phyloP scores from a whole-genome alignment of 192 early-diverging fungal genomes.

The Coemansia sp. region DNA sequence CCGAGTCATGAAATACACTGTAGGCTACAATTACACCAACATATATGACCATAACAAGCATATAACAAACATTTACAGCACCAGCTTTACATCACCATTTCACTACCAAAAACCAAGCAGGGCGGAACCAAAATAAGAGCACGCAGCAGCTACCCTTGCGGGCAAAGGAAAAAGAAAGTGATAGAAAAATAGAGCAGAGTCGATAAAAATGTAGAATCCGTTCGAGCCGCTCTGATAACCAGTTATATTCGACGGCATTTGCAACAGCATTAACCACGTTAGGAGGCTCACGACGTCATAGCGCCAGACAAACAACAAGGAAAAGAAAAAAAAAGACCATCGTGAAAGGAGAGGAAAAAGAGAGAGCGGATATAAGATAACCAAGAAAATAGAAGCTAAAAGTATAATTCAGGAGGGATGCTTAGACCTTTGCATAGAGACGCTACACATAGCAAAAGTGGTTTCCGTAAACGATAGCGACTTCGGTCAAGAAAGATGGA shows the following conservation, averaged over 20 bases:
- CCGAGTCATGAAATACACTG: background rate
- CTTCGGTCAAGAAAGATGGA: background rate
- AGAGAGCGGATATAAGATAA: background rate
- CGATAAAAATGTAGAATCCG: too few relatives aligned
- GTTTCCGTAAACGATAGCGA: background rate
- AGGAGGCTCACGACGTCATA: background rate
- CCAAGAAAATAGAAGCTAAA: too few relatives aligned
- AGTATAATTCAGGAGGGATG: too few relatives aligned
- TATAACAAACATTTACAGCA: background rate
- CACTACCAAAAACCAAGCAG: background rate
- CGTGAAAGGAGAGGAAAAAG: conserved; percentile 3
- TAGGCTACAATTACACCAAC: background rate
- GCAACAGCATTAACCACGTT: background rate
- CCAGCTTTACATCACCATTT: background rate
- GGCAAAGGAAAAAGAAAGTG: background rate
- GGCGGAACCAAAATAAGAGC: background rate
- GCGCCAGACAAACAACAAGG: background rate
- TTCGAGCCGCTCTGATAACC: too few relatives aligned
- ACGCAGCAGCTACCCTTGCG: background rate
- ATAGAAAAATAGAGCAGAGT: too few relatives aligned
- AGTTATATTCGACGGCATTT: too few relatives aligned
- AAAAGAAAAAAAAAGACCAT: background rate
- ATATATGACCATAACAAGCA: background rate
- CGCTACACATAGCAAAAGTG: background rate
- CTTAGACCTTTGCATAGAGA: background rate